Base-by-base conservation (phyloP, 371 early-diverging fungal species). In the Smittium culicis region DNA sequence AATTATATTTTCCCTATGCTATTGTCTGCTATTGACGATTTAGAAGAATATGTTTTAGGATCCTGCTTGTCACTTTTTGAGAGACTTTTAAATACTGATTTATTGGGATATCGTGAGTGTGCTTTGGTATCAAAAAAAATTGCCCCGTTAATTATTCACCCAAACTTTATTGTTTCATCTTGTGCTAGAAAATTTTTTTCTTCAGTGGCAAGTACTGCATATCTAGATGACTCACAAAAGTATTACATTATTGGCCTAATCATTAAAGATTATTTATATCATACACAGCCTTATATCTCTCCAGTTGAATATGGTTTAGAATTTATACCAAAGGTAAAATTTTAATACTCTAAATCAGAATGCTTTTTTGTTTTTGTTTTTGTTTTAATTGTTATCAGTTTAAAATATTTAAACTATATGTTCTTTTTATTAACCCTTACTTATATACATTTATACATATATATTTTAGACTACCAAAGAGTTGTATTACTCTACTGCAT, bases 1-100 rank as follows among this genome's bases (percentile, higher is more conserved):
- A 33, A 64, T 27, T 64, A 64, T 61, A 64, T 64, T 35, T 16
- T 64, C 11, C 64, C 64, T 27, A 27, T 64, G 61, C 5, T 64
- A 11, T 29, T 35, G 54, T 28, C 35, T 27, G 64, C 64, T 8
- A 34, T 64, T 54, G 64, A 61, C 5, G 64, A 64, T 64, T 11
- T 16, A 14, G 64, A 64, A 34, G 64, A 64, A n/a, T 64, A 35
- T 64, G 64, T 64, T 27, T 27, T 64, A 29, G 64, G 32, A 5
- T 54, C 54, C 16, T 27, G 28, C 16, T 32, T 64, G 5, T 54
- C 29, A 11, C 30, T 27, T 16, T 28, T 64, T 27, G 61, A 61
- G 54, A 64, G n/a, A n/a, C 27, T 64, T 3, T 5, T 5, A 29
- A 11, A 16, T 16, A 61, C n/a, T 5, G 64, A 28, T 27, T 29